These are phyloP conservation scores for Lactarius evosmus DNA, from an alignment of 768 basidiomycete genomes.

Conservation along the genomic window DNA sequence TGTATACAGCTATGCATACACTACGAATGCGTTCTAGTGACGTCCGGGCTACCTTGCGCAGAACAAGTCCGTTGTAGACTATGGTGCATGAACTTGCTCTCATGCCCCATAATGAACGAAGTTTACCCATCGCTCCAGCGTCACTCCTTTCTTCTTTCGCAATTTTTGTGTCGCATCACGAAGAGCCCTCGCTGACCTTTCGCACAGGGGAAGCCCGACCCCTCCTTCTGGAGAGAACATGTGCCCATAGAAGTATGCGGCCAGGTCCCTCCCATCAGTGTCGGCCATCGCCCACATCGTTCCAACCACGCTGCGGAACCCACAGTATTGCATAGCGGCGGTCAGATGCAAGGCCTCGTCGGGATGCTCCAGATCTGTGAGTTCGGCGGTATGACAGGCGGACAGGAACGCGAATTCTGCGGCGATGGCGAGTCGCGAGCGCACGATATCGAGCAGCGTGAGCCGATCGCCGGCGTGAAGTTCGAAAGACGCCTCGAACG, in stretches of 20 bases:
- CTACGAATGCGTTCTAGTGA: background rate
- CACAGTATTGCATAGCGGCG: conserved; percentile 21
- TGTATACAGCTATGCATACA: too few species aligned
- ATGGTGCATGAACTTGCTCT: background rate
- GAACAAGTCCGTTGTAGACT: background rate
- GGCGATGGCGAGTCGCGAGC: conserved; percentile 8
- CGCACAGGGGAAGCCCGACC: background rate
- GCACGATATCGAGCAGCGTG: conserved; percentile 15
- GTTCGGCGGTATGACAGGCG: conserved; percentile 21
- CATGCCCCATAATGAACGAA: conserved; percentile 20
- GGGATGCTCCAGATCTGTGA: conserved; percentile 1
- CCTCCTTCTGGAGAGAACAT: conserved; percentile 11
- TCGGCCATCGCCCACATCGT: conserved; percentile 26
- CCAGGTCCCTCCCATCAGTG: conserved; percentile 17
- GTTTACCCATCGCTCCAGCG: conserved; percentile 13
- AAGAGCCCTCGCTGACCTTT: conserved; percentile 9
- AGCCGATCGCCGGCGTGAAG: conserved; percentile 5
- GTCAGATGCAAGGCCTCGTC: conserved; percentile 23
- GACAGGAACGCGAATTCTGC: conserved; percentile 18
- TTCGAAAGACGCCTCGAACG: conserved; percentile 11
- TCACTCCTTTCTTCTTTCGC: conserved; percentile 13
- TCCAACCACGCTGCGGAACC: conserved; percentile 19
- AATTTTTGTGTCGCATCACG: background rate
- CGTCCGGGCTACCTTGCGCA: background rate
- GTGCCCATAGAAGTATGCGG: conserved; percentile 10